Base-by-base conservation (phyloP, 192 early-diverging fungal species). In the Borealophlyctis nickersoniae region DNA sequence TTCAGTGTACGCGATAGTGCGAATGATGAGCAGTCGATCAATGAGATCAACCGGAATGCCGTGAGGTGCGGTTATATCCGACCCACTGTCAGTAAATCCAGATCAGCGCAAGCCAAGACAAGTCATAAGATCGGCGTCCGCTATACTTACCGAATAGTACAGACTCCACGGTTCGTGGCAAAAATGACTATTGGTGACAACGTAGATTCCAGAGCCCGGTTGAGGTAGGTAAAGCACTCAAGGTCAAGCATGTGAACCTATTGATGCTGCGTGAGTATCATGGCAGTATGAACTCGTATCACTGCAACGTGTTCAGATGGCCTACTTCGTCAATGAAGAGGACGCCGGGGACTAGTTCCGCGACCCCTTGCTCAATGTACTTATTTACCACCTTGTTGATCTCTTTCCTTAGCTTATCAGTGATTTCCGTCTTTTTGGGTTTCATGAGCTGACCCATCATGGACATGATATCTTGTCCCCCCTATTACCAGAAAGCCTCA, bases 351-450 rank as follows among this genome's bases (percentile, higher is more conserved):
- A 98, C 91, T 33, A 99, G 82, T 75, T 98, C 95, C 22, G 95
- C 95, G 36, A 90, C 90, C 30, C 97, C 97, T 71, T 99, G 92
- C 66, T 99, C 95, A 60, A 98, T 95, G 69, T 96, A 96, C 79
- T 92, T 92, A 84, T 98, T 96, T 50, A 99, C 95, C 11, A 93
- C 93, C 71, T 96, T 96, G 87, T 99, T 98, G 83, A 99, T 95
- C 76, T 98, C 95, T 75, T 91, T 86, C 64, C 97, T 87, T 63
- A 99, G 80, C 74, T 99, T 98, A 62, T 98, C 95, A 13, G 95
- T 99, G 67, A 99, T 96, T 75, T 99, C 97, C 0, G 97, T 99
- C 81, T 99, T 99, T 72, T 93, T 93, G 4, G 97, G 97, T 81
- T 99, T 99, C 83, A 94, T 87, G 67, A 99, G 81, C 73, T 96